Evolutionary conservation across 306 rosid species (phyloP), one percentile per base, ranked within the genome.

Genomic region (Castanopsis chinensis): DNA sequence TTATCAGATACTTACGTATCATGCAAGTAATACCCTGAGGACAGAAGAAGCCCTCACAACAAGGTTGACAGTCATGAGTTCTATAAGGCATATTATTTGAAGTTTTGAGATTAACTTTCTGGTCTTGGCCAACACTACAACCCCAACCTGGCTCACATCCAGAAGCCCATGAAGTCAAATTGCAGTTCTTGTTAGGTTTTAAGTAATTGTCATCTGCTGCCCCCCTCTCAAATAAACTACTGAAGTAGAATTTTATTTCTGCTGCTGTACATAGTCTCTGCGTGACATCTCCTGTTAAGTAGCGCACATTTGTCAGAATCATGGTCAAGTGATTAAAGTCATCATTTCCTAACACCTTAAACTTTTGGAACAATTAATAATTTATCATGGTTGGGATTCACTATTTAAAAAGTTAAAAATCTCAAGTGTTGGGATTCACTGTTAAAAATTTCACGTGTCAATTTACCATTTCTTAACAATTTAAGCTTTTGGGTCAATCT

Each of bases 61-160:
- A 92, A 78, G 97, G 90, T 78, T 83, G 86, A 43, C 95, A 92
- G 5, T 86, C 76, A 0, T 32, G n/a, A 20, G 49, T 82, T 85
- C 96, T 91, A 52, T 30, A 20, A 73, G 97, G 97, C 45, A 86
- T 57, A 0, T 73, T 85, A 21, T 59, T 68, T 41, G 49, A 2
- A 78, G 21, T 18, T 76, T 85, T 86, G 5, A 90, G 83, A 70
- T 89, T 91, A 81, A 89, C 63, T 43, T n/a, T 82, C 12, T 80
- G 27, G 70, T 43, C 13, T 37, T 41, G 4, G 56, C 53, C 75
- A 4, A 81, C 63, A 81, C 89, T 86, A 79, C 97, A 92, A 78
- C 96, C 85, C 97, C 97, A 92, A 72, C 96, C 96, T 79, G 97
- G 93, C 75, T 92, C 96, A 56, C 96, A 89, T 79, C 97, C 97